Base-by-base conservation (phyloP, 306 rosid genomes). In the Cotoneaster glaucophyllus region DNA sequence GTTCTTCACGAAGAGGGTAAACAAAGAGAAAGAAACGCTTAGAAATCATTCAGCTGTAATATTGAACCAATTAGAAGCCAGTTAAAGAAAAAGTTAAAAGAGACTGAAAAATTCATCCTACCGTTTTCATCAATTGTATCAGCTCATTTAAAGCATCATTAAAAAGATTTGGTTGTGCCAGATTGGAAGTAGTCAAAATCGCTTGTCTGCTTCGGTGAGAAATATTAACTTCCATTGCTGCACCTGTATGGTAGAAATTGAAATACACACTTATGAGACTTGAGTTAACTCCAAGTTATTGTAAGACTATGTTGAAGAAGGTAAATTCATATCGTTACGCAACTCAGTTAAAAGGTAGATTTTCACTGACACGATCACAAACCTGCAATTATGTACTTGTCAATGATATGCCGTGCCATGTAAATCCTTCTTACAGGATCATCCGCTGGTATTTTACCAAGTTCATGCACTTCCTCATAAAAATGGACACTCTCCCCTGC, bases 401-500 rank as follows among this genome's bases (percentile, higher is more conserved):
- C 93, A 78, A 95, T 92, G 82, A 95, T 89, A 88, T 95, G 97
- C 15, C 99, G 87, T 72, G 95, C 85, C 98, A 94, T 94, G 82
- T 94, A 94, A 86, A 94, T 90, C 85, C 98, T 92, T 86, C 93
- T 79, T 26, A 94, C 96, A 19, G 87, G 84, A 80, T 92, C 98
- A 80, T 84, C 86, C 73, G 80, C 79, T 21, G 96, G 90, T 82
- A 94, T 86, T 86, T 92, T 94, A 63, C 89, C 82, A 59, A 87
- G 96, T 84, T 92, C 98, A 28, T 90, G 87, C 48, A 94, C 96
- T 82, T 94, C 98, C 72, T 94, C 91, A 44, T 84, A 88, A 82
- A 94, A 92, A 86, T 92, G 96, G 76, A 89, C 93, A 72, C 89
- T 92, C 91, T 94, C 98, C 86, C 98, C 98, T 79, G 98, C 98